Base-by-base conservation (phyloP, 345 rosid genomes). In the Eucalyptus globulus region DNA sequence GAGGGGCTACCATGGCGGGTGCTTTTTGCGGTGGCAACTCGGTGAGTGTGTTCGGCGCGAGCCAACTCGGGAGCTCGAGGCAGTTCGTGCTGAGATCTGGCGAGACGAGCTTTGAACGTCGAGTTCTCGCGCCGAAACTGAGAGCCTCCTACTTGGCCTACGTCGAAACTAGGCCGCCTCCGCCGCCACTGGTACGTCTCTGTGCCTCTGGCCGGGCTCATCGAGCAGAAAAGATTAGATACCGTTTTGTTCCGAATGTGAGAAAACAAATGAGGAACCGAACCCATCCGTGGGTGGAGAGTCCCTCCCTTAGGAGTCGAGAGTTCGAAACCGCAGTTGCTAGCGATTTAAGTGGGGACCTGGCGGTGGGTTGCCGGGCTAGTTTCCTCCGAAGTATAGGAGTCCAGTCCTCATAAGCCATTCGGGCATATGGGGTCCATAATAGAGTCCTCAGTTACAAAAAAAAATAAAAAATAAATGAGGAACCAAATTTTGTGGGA, bases 101-200 rank as follows among this genome's bases (percentile, higher is more conserved):
- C 5, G 26, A 8, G n/a, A 44, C 21, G 24, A 49, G 65, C 80
- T 44, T 87, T 44, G 37, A 10, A 19, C 54, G 49, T 5, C 50
- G 14, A 1, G 5, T 85, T n/a, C 31, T 50, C 37, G 26, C 13
- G 49, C 37, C 4, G 27, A 51, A 15, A 22, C 37, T 94, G 80
- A 93, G 94, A 29, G 96, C 95, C 90, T 91, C 94, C 80, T 91
- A 93, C 40, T 76, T 94, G 12, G 69, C 92, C 92, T 87, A 93
- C 86, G 80, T 94, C 26, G 95, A 94, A 88, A 87, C 94, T 88
- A 90, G 90, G 26, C 93, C 94, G 40, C 90, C 86, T 10, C 22
- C 24, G 31, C 65, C n/a, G 12, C 44, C 81, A 22, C 81, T 34
- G 80, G 51, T 50, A 88, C 0, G 34, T 50, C 54, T 29, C 24